Evolutionary conservation across 805 yeast genomes (phyloP), one percentile per base, ranked within the genome.

Genomic region (Torulaspora franciscae): DNA sequence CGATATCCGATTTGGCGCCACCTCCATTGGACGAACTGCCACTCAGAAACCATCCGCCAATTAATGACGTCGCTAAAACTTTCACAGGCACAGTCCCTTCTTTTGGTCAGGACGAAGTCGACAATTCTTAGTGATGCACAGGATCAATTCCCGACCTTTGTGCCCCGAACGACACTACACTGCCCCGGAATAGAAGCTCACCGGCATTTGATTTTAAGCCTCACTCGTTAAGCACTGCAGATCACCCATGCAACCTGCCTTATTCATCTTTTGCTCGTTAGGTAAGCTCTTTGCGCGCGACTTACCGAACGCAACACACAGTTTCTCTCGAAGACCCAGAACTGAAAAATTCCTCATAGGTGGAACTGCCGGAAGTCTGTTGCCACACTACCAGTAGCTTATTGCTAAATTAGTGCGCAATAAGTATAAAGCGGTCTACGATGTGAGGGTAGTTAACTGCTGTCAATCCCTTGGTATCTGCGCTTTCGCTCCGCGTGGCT

Each of bases 81-180:
- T 11, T 14, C 34, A 19, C 33, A 30, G 41, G 43, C 34, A 32
- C 39, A 10, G 42, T 58, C 7, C 66, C 62, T n/a, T 52, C 66
- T 1, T 62, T 62, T 37, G 66, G 66, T 5, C 61, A 62, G 37
- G 66, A 62, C 40, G 66, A 59, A 37, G 40, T 49, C 22, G 60
- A 51, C 41, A 42, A n/a, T n/a, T 23, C 37, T 10, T 35, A 35
- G 26, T 19, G 22, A 5, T 19, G 22, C 22, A 19, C 22, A 19
- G 5, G 5, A 4, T 19, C 5, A 19, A 19, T 19, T 19, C 22
- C 22, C 22, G 5, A 19, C 5, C 22, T 19, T 5, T 19, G 22
- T 5, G 5, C 22, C 22, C 22, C 22, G 22, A 19, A 19, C 22
- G 22, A 19, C 22, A 5, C 22, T 19, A 19, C 22, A 19, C 22